Conservation (phyloP, 352 stramenopile species). For the Globisporangium ultimum region DNA sequence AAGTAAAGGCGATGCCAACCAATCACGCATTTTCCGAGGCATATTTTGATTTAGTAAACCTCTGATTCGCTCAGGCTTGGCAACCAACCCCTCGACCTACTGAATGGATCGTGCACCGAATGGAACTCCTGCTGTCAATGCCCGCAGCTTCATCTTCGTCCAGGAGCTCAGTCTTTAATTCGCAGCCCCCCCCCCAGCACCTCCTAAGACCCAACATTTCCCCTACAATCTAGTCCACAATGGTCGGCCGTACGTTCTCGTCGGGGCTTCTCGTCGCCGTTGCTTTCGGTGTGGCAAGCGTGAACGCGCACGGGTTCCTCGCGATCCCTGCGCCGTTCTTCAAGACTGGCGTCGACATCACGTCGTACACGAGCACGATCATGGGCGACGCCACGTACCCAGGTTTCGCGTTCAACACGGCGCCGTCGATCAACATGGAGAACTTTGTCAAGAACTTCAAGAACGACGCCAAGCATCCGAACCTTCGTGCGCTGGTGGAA, state of each 20-base stretch:
- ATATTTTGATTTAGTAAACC: too few relatives aligned
- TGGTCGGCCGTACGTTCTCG: constrained; percentile 5
- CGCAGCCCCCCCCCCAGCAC: too few relatives aligned
- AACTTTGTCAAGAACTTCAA: constrained; percentile 37
- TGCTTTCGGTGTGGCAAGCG: constrained; percentile 12
- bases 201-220: too few relatives aligned
- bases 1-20: too few relatives aligned
- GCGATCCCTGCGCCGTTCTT: constrained; percentile 34
- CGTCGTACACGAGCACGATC: constrained; percentile 38
- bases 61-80: too few relatives aligned
- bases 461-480: constrained; percentile 35
- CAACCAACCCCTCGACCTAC: too few relatives aligned
- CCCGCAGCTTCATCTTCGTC: too few relatives aligned
- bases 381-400: constrained; percentile 33
- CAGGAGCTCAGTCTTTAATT: too few relatives aligned
- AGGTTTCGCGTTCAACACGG: constrained; percentile 29
- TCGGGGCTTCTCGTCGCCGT: constrained; percentile 15
- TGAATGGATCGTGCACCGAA: too few relatives aligned
- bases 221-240: not conserved
- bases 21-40: too few relatives aligned
- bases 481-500: constrained; percentile 29
- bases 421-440: constrained; percentile 24
- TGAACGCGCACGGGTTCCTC: constrained; percentile 33
- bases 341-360: constrained; percentile 31
- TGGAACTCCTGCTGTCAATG: too few relatives aligned